A percentile compares a stretch with the other conserved stretches of the same genome.
phyloP scores from a whole-genome alignment of 2,329 filamentous ascomycete species.

The Anthostomella pinea region DNA sequence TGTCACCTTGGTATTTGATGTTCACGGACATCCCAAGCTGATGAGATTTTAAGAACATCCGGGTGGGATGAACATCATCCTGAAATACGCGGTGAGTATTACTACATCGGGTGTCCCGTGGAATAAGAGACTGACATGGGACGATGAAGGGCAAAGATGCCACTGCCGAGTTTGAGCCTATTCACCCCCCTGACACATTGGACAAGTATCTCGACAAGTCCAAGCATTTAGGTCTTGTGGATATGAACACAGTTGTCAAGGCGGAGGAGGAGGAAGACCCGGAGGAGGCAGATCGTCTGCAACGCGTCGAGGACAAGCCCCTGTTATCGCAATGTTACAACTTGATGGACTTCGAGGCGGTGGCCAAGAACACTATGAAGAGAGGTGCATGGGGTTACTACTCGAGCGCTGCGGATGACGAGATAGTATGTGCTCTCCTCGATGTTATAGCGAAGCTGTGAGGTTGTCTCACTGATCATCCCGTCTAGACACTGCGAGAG shows the following conservation, averaged over 20 bases:
- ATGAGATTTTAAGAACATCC: constrained; percentile 64
- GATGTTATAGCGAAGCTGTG: neutral
- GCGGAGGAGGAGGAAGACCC: constrained; percentile 66
- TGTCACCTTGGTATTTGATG: neutral
- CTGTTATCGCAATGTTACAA: constrained; percentile 87
- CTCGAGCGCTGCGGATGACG: constrained; percentile 86
- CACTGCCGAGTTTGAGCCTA: constrained; percentile 86
- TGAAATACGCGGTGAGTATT: constrained; percentile 75
- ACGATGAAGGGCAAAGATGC: constrained; percentile 73
- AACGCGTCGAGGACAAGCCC: constrained; percentile 74
- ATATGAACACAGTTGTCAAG: constrained; percentile 74
- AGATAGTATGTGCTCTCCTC: constrained; percentile 60
- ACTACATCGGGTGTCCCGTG: neutral
- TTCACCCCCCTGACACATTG: constrained; percentile 83
- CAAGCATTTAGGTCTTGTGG: constrained; percentile 86
- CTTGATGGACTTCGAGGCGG: constrained; percentile 91
- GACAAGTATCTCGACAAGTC: constrained; percentile 78
- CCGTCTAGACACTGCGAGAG: constrained; percentile 76
- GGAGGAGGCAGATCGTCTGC: constrained; percentile 68
- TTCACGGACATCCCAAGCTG: neutral
- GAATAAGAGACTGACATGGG: neutral
- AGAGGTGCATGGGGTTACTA: constrained; percentile 98
- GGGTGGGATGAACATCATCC: constrained; percentile 86
- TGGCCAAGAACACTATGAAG: constrained; percentile 89
- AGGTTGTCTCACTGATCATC: constrained; percentile 19